Percentiles rank a stretch among this genome's conserved stretches.
phyloP scores from a whole-genome alignment of 345 rosid species.

The Clarkia xantiana region DNA sequence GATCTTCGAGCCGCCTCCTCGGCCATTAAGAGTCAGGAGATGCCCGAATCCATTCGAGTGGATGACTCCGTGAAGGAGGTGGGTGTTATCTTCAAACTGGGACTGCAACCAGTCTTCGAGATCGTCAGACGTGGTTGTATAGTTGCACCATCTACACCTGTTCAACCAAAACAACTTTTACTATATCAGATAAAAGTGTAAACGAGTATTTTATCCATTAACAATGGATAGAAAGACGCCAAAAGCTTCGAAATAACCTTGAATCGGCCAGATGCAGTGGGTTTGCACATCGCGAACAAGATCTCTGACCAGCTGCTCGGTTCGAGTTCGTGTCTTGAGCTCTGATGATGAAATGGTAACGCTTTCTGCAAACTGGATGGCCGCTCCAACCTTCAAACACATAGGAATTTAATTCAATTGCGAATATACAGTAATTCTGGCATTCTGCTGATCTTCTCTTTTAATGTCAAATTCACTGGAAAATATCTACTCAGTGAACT shows the following conservation, averaged over 20 bases:
- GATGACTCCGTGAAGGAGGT: conserved; percentile 55
- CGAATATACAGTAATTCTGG: too few relatives aligned
- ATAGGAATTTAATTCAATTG: background rate
- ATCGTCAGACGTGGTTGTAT: conserved; percentile 19
- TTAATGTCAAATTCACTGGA: too few relatives aligned
- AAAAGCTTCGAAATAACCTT: too few relatives aligned
- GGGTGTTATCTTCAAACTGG: conserved; percentile 41
- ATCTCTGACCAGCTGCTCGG: conserved; percentile 9
- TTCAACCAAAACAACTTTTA: background rate
- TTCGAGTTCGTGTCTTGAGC: conserved; percentile 10
- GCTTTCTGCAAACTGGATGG: conserved; percentile 58
- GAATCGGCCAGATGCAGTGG: conserved; percentile 24
- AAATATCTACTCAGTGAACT: too few relatives aligned
- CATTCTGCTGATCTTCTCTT: too few relatives aligned
- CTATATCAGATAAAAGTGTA: too few relatives aligned
- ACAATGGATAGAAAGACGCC: too few relatives aligned
- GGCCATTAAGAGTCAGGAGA: conserved; percentile 50
- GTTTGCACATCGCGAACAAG: conserved; percentile 35
- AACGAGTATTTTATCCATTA: too few relatives aligned
- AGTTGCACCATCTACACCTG: conserved; percentile 45
- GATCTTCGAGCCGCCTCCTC: conserved; percentile 52
- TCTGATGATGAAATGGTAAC: conserved; percentile 61
- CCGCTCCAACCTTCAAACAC: conserved; percentile 57
- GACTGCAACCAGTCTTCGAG: conserved; percentile 44
- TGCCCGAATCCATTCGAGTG: conserved; percentile 76